Evolutionary conservation across 164 flowering plant species (phyloP), one percentile per base, ranked within the genome.

Genomic region (Hamamelis virginiana): DNA sequence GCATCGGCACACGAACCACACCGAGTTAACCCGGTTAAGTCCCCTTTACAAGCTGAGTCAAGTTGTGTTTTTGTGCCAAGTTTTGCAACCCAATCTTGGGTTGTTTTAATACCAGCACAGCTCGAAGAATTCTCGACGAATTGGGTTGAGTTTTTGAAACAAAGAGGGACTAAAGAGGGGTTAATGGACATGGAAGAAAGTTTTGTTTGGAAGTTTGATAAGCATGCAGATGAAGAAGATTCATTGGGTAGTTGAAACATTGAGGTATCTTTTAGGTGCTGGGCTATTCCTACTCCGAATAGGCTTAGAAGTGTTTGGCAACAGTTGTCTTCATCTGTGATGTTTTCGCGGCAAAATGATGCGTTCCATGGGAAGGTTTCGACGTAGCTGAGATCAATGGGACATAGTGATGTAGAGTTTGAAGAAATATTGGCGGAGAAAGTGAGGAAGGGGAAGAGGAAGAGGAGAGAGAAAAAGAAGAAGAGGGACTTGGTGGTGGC

Each of bases 291-390:
- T 22, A 83, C 69, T 55, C 84, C 86, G 28, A 76, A 66, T 38
- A 83, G 69, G 70, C 81, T 77, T 26, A 77, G 74, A 5, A 83
- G 84, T 8, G 84, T 66, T 27, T 68, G 75, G 74, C 86, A 83
- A 72, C 86, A 83, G 11, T 63, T 26, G 25, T 21, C 52, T 4
- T 11, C 50, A 0, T 56, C 44, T 9, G n/a, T n/a, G n/a, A n/a
- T n/a, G n/a, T 69, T 59, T 1, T 60, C 50, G 6, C 5, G 65
- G 76, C 87, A 86, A 15, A 16, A 15, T 0, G 86, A 74, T 0
- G 63, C 64, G 78, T 84, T 74, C 90, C 90, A 86, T 28, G 86
- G 86, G 65, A 77, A 59, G 26, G 85, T 79, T 50, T 65, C 22
- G 4, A 86, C 85, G 18, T 86, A 84, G 77, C 71, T 63, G 44